phyloP scores from a whole-genome alignment of 352 stramenopile genomes.

The Albugo laibachii region DNA sequence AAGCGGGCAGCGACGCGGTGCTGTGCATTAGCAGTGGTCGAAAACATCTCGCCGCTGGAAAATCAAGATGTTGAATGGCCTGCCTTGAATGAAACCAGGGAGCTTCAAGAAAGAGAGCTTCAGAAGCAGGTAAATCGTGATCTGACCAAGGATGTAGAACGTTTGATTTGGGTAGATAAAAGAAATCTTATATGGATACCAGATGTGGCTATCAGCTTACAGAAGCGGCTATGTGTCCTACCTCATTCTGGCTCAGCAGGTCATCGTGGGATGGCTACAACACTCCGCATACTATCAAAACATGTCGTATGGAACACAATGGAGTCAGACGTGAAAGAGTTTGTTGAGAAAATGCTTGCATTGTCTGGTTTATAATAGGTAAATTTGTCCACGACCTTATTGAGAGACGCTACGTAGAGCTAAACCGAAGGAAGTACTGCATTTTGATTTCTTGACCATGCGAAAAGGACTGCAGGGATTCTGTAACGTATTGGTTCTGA shows the following conservation, averaged over 20 bases:
- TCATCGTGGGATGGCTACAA: slow-evolving; percentile 9
- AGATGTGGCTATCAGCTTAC: slow-evolving; percentile 3
- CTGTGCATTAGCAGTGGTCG: neutral
- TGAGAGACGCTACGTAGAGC: neutral
- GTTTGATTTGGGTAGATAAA: neutral
- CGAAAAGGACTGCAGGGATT: too few species aligned
- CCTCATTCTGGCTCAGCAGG: slow-evolving; percentile 8
- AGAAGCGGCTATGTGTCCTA: slow-evolving; percentile 9
- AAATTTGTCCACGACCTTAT: slow-evolving; percentile 6
- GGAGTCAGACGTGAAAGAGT: slow-evolving; percentile 2
- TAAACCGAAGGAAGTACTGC: too few species aligned
- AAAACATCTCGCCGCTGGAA: neutral
- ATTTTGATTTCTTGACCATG: too few species aligned
- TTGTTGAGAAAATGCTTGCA: slow-evolving; percentile 2
- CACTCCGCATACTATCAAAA: slow-evolving; percentile 1
- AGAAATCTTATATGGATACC: slow-evolving; percentile 11
- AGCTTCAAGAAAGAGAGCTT: neutral
- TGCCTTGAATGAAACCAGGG: neutral
- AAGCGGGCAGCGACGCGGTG: too few species aligned
- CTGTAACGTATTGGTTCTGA: too few species aligned
- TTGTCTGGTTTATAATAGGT: neutral
- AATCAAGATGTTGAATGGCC: slow-evolving; percentile 7
- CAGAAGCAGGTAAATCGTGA: too few species aligned
- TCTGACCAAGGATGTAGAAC: neutral
- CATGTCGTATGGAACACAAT: slow-evolving; percentile 8